Evolutionary conservation across 331 rosid genomes (phyloP), one percentile per base, ranked within the genome.

Genomic region (Pyracantha coccinea): DNA sequence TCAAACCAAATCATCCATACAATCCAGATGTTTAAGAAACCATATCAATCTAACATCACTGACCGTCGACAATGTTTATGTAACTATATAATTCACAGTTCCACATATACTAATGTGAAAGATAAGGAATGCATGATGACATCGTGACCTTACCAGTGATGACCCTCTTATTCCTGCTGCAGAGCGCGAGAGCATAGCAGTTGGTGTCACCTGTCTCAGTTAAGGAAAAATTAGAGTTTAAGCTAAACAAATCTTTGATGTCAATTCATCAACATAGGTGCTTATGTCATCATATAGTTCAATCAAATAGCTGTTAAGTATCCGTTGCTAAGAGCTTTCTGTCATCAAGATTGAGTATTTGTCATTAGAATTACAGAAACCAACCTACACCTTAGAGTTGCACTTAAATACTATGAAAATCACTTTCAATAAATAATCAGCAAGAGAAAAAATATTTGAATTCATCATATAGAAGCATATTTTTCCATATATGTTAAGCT

Each of bases 121-220:
- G 15, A 70, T n/a, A 8, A 31, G 15, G 35, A 32, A 57, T 23
- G 16, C 44, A 57, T 14, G 15, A 31, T 14, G 54, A 15, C 20
- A 70, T 53, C 7, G 12, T 70, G 23, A 27, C 33, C 75, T 72
- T 89, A 93, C 98, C 97, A 93, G 76, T 72, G 96, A 86, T 28
- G 97, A 88, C 74, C 98, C 93, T 79, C 98, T 86, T 81, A 93
- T 93, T 85, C 97, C 98, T 76, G 96, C 97, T n/a, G 92, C 89
- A 68, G 96, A 75, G 20, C 98, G 97, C 15, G 98, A 93, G 73
- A 93, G 96, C 92, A 91, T 84, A 10, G 96, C 97, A 83, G 78
- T 88, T 27, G 94, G 93, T 66, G 98, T 93, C 83, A 93, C 98
- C 98, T 93, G 85, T 78, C 81, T 66, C 66, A 21, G 16, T 62